Conservation (phyloP, 495 filamentous ascomycete species). For the Talaromyces thailandensis region DNA sequence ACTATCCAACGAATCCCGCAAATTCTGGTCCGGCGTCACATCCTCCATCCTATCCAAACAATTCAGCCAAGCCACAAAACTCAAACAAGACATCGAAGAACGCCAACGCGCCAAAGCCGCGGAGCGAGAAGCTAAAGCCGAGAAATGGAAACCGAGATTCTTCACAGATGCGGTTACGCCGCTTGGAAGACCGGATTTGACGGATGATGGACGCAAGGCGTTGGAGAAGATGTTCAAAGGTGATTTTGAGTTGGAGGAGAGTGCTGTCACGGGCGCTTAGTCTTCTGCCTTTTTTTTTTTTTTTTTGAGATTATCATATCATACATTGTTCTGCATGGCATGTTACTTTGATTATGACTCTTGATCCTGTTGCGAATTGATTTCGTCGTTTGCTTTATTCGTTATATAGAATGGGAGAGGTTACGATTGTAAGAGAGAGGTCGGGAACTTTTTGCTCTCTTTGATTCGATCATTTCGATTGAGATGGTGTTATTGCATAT, state of each 20-base stretch:
- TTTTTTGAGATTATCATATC: slow-evolving; percentile 2
- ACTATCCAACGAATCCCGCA: slow-evolving; percentile 81
- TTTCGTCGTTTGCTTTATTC: background rate
- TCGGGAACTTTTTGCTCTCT: background rate
- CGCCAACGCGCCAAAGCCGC: slow-evolving; percentile 74
- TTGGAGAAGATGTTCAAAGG: slow-evolving; percentile 58
- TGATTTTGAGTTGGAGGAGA: slow-evolving; percentile 47
- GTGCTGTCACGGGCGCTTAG: slow-evolving; percentile 32
- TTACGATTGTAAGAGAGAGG: background rate
- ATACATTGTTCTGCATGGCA: slow-evolving; percentile 5
- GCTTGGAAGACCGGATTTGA: slow-evolving; percentile 69
- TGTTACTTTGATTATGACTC: slow-evolving; percentile 2
- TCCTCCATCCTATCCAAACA: slow-evolving; percentile 78
- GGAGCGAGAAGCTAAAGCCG: slow-evolving; percentile 56
- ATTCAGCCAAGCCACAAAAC: slow-evolving; percentile 69
- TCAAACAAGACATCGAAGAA: slow-evolving; percentile 90
- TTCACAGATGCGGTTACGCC: slow-evolving; percentile 70
- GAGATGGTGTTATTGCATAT: background rate
- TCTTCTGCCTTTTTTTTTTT: slow-evolving; percentile 2
- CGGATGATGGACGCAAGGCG: slow-evolving; percentile 62
- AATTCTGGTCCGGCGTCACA: slow-evolving; percentile 82
- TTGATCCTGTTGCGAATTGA: background rate
- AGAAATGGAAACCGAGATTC: slow-evolving; percentile 80
- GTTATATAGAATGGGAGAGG: background rate
- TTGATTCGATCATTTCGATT: background rate